These are phyloP conservation scores for Glycyrrhiza uralensis DNA, from an alignment of 306 rosid genomes.

Conservation along the genomic window DNA sequence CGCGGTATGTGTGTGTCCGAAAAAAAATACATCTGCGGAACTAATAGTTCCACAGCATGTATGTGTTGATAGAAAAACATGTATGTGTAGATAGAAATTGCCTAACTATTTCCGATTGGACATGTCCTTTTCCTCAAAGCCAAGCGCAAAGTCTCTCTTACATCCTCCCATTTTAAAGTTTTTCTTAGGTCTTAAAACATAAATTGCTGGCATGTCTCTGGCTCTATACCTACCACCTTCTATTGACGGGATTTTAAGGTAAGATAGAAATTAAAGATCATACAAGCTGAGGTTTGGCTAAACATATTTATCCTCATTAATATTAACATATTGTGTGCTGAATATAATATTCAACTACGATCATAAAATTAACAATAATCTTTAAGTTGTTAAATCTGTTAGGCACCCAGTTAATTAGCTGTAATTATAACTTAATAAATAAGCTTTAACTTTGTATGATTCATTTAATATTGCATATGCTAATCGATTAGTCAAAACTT, in stretches of 20 bases:
- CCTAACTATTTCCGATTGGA: neutral
- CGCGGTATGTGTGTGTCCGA: no score
- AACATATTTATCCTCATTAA: constrained; percentile 1
- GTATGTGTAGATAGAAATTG: no score
- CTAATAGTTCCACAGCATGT: no score
- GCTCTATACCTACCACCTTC: neutral
- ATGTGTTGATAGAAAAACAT: no score
- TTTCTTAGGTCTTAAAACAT: neutral
- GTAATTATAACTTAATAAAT: neutral
- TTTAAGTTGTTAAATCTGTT: neutral
- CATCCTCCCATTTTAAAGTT: neutral
- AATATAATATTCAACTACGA: neutral
- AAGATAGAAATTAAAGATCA: neutral
- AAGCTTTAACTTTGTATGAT: neutral
- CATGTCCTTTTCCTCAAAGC: constrained; percentile 30
- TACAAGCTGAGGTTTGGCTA: neutral
- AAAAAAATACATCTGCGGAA: no score
- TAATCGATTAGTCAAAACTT: no score
- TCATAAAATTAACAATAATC: neutral
- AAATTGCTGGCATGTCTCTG: constrained; percentile 13
- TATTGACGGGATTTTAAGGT: constrained; percentile 3
- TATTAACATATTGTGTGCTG: neutral
- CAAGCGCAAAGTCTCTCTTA: constrained; percentile 5
- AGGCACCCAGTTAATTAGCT: neutral
- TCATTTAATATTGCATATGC: no score